These are phyloP conservation scores for Lasiosphaeriaceae sp. DNA, from an alignment of 495 filamentous ascomycete genomes.

Conservation along the genomic window DNA sequence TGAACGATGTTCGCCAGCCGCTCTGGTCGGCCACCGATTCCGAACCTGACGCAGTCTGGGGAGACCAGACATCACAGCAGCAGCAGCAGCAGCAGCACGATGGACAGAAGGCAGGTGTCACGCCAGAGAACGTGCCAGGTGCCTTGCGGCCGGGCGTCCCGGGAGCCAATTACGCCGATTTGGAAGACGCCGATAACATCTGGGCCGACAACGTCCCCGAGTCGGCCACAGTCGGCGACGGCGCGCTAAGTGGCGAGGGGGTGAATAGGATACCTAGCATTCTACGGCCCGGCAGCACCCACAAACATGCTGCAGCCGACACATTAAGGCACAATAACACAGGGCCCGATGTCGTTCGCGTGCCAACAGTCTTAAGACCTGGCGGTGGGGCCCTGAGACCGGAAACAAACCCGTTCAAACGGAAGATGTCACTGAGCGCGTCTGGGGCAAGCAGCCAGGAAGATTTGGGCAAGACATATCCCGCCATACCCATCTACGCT, in stretches of 20 bases:
- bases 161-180: slow-evolving; percentile 16
- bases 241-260: slow-evolving; percentile 7
- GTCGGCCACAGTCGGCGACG: background rate
- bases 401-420: slow-evolving; percentile 54
- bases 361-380: slow-evolving; percentile 34
- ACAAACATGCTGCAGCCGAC: slow-evolving; percentile 1
- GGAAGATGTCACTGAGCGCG: slow-evolving; percentile 29
- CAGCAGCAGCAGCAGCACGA: background rate
- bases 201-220: slow-evolving; percentile 17
- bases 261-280: slow-evolving; percentile 14
- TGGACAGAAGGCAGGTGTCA: background rate
- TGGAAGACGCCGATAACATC: slow-evolving; percentile 20
- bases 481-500: slow-evolving; percentile 1
- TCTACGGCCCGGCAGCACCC: slow-evolving; percentile 19
- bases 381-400: slow-evolving; percentile 26
- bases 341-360: slow-evolving; percentile 12
- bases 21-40: slow-evolving; percentile 33
- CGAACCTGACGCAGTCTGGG: slow-evolving; percentile 34
- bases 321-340: slow-evolving; percentile 13
- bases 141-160: slow-evolving; percentile 21
- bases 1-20: slow-evolving; percentile 29
- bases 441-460: background rate
- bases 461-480: background rate
- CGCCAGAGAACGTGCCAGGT: slow-evolving; percentile 16
- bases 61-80: slow-evolving; percentile 9